Evolutionary conservation across 768 basidiomycete species (phyloP).

Genomic region (Rhizopogon salebrosus): DNA sequence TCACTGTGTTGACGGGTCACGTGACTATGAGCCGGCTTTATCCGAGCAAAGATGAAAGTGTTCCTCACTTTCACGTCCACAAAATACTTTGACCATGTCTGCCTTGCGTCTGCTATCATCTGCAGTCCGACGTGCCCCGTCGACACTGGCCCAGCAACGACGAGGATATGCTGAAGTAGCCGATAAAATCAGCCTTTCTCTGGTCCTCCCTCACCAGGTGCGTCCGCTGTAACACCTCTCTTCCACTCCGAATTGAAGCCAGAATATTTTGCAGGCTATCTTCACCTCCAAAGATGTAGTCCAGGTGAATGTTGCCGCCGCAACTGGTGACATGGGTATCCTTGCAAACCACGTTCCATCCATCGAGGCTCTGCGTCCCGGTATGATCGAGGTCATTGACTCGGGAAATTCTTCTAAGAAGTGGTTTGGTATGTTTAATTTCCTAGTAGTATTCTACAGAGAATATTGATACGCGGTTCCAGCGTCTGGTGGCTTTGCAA

Average conservation of each 20-base stretch:
- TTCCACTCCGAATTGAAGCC: conserved; percentile 10
- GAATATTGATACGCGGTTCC: conserved; percentile 5
- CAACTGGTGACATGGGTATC: conserved; percentile 98
- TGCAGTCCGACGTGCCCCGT: conserved; percentile 55
- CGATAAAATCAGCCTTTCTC: conserved; percentile 88
- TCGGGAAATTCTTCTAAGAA: conserved; percentile 75
- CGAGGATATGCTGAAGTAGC: conserved; percentile 91
- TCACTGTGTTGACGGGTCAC: too few relatives aligned
- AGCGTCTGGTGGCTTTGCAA: conserved; percentile 98
- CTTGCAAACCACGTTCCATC: conserved; percentile 97
- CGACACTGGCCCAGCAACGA: conserved; percentile 45
- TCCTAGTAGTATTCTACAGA: not conserved
- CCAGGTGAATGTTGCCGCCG: conserved; percentile 93
- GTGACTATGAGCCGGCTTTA: conserved; percentile 24
- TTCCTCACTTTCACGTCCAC: conserved; percentile 1
- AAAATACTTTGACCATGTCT: conserved; percentile 49
- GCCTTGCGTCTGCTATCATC: conserved; percentile 66
- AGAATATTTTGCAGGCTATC: conserved; percentile 56
- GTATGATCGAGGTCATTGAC: conserved; percentile 93
- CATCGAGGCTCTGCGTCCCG: conserved; percentile 93
- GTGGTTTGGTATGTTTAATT: conserved; percentile 80
- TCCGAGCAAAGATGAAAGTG: conserved; percentile 13
- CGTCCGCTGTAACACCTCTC: conserved; percentile 20
- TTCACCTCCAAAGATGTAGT: conserved; percentile 88
- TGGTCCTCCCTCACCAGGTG: conserved; percentile 95